Conservation (phyloP, 2,329 filamentous ascomycete species). For the Fusarium sarcochroum region DNA sequence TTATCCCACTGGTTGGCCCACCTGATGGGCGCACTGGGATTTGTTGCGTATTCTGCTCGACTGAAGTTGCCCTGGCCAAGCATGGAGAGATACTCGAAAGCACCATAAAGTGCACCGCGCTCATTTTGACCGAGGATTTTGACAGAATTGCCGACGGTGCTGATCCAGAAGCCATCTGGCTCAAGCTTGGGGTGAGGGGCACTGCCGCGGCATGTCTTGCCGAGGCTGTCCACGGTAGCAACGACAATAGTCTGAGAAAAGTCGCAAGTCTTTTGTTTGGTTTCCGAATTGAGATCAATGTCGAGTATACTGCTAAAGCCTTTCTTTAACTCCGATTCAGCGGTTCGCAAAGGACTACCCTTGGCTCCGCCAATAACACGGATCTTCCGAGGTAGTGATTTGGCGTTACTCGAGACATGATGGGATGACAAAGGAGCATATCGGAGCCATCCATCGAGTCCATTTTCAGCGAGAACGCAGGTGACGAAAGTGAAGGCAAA, state of each 20-base stretch:
- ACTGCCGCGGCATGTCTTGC: constrained; percentile 21
- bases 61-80: constrained; percentile 70
- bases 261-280: constrained; percentile 14
- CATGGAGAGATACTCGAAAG: constrained; percentile 77
- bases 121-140: constrained; percentile 76
- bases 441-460: constrained; percentile 73
- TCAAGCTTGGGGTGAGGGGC: constrained; percentile 54
- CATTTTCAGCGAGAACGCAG: constrained; percentile 69
- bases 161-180: constrained; percentile 74
- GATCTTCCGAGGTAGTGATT: constrained; percentile 62
- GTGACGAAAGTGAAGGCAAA: constrained; percentile 48
- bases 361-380: constrained; percentile 67
- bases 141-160: constrained; percentile 60
- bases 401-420: constrained; percentile 51
- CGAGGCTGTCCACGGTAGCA: constrained; percentile 19
- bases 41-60: constrained; percentile 62
- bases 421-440: constrained; percentile 67
- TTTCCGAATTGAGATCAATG: constrained; percentile 57
- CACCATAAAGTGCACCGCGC: constrained; percentile 76
- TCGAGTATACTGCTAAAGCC: constrained; percentile 71
- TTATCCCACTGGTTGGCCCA: constrained; percentile 85
- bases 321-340: constrained; percentile 69
- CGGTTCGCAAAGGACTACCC: constrained; percentile 70
- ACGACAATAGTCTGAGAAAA: constrained; percentile 28
- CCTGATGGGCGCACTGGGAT: constrained; percentile 72